These are phyloP conservation scores for Globisporangium splendens DNA, from an alignment of 352 stramenopile species.

Conservation along the genomic window DNA sequence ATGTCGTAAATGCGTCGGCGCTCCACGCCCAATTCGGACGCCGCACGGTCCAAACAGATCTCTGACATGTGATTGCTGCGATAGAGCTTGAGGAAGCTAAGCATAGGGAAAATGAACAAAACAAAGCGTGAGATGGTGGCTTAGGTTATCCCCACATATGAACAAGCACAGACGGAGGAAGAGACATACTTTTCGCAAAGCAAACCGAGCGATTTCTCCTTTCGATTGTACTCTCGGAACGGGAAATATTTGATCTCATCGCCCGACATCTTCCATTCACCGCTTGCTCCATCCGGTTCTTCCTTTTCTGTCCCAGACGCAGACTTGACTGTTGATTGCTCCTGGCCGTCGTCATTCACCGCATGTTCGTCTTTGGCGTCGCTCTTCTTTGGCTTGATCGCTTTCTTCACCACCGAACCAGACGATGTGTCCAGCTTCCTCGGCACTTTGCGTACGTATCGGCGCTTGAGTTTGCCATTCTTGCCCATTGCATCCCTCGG, in stretches of 20 bases:
- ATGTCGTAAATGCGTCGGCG: slow-evolving; percentile 97
- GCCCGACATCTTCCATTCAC: slow-evolving; percentile 26
- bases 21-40: slow-evolving; percentile 83
- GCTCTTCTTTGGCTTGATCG: slow-evolving; percentile 21
- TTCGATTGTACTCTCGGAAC: slow-evolving; percentile 85
- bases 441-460: slow-evolving; percentile 54
- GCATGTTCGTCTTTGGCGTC: background rate
- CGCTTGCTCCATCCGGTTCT: slow-evolving; percentile 11
- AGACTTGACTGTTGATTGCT: background rate
- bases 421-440: slow-evolving; percentile 40
- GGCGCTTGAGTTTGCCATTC: slow-evolving; percentile 44
- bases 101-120: background rate
- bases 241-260: slow-evolving; percentile 53
- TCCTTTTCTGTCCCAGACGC: background rate
- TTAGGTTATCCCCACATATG: background rate
- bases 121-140: background rate
- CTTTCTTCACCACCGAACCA: slow-evolving; percentile 18
- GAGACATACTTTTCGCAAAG: slow-evolving; percentile 82
- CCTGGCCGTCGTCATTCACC: background rate
- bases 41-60: slow-evolving; percentile 73
- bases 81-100: slow-evolving; percentile 79
- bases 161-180: background rate
- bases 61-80: slow-evolving; percentile 59
- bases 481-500: slow-evolving; percentile 18
- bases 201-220: slow-evolving; percentile 83